phyloP scores from a whole-genome alignment of 2,329 filamentous ascomycete species.

The Cercospora citrullina region DNA sequence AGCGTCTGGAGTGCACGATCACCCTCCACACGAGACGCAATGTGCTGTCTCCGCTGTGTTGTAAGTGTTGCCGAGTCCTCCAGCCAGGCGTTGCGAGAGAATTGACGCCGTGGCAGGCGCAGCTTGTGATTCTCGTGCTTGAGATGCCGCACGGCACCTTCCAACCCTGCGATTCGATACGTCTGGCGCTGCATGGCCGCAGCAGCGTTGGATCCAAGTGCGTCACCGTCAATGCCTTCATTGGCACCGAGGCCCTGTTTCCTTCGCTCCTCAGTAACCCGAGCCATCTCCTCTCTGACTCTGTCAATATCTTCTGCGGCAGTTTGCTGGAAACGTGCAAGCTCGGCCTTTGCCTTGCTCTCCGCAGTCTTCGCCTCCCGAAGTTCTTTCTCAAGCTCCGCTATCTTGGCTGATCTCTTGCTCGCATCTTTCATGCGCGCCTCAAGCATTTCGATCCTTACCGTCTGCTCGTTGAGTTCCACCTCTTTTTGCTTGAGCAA shows the following conservation, averaged over 20 bases:
- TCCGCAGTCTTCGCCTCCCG: conserved; percentile 45
- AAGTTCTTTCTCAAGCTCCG: conserved; percentile 57
- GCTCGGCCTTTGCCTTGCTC: conserved; percentile 54
- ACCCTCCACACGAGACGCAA: conserved; percentile 53
- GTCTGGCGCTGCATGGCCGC: conserved; percentile 70
- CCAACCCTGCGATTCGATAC: conserved; percentile 64
- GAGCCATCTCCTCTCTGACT: conserved; percentile 34
- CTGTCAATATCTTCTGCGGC: conserved; percentile 33
- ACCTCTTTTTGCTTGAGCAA: conserved; percentile 61
- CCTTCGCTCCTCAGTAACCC: conserved; percentile 30
- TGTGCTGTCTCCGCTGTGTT: conserved; percentile 51
- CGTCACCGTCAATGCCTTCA: conserved; percentile 60
- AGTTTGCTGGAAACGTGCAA: conserved; percentile 30
- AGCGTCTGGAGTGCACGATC: conserved; percentile 65
- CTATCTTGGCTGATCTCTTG: conserved; percentile 70
- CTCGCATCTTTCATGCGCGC: conserved; percentile 81
- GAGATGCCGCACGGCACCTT: conserved; percentile 67
- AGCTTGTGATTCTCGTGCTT: conserved; percentile 66
- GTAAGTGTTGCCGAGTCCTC: background rate
- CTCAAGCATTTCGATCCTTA: conserved; percentile 91
- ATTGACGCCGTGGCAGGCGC: conserved; percentile 62
- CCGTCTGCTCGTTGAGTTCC: conserved; percentile 78
- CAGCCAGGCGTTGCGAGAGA: conserved; percentile 32
- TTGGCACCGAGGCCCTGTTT: conserved; percentile 53
- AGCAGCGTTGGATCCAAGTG: conserved; percentile 67